A percentile compares a stretch with the other conserved stretches of the same genome.
These are phyloP conservation scores for Alternaria burnsii DNA, from an alignment of 2,329 filamentous ascomycete species.

Conservation along the genomic window DNA sequence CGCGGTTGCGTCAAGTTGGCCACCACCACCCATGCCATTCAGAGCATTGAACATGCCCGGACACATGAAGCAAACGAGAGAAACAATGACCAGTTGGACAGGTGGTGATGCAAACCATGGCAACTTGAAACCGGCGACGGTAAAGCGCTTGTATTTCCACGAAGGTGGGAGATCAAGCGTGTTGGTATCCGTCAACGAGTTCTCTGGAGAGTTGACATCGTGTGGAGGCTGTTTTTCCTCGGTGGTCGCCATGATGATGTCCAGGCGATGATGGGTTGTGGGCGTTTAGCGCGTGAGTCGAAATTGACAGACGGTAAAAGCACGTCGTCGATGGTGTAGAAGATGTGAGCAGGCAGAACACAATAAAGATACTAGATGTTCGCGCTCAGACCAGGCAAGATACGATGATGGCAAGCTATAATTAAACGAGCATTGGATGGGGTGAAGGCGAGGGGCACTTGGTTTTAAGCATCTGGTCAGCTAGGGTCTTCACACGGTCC, in stretches of 20 bases:
- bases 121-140: constrained; percentile 52
- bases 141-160: constrained; percentile 59
- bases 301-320: neutral
- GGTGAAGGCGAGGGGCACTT: constrained; percentile 31
- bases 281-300: constrained; percentile 1
- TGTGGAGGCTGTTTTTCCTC: constrained; percentile 35
- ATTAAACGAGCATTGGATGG: constrained; percentile 24
- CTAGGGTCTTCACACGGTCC: constrained; percentile 31
- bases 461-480: constrained; percentile 39
- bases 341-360: constrained; percentile 4
- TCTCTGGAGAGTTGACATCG: constrained; percentile 39
- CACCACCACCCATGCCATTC: constrained; percentile 61
- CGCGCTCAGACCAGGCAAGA: constrained; percentile 23
- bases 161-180: constrained; percentile 51
- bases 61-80: constrained; percentile 63
- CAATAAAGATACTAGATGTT: constrained; percentile 21
- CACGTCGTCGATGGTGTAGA: constrained; percentile 1
- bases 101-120: constrained; percentile 61
- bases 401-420: constrained; percentile 17
- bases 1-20: constrained; percentile 60
- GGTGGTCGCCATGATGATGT: constrained; percentile 37
- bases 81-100: constrained; percentile 59
- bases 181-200: constrained; percentile 43
- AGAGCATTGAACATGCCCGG: constrained; percentile 64
- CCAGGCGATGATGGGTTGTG: neutral